Evolutionary conservation across 257 asterid genomes (phyloP).

Genomic region (Solanum etuberosum): DNA sequence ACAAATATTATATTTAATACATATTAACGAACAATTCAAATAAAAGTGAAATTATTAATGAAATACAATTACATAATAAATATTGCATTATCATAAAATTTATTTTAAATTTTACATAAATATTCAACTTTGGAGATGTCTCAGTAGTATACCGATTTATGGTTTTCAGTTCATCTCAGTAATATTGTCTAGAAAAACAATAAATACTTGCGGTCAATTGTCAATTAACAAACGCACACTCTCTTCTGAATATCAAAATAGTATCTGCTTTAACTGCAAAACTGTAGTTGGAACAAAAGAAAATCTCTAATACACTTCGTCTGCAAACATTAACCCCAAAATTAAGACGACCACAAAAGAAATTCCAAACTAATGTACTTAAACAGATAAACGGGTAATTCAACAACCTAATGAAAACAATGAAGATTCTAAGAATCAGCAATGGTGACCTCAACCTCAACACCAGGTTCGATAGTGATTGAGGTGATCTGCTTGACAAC

Average conservation of each 20-base stretch:
- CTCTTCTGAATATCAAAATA: not conserved
- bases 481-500: constrained; percentile 70
- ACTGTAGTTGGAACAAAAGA: not conserved
- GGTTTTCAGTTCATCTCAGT: not conserved
- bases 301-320: not conserved
- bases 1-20: no score
- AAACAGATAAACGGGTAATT: not conserved
- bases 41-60: no score
- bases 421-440: constrained; percentile 6
- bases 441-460: constrained; percentile 32
- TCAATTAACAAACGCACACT: not conserved
- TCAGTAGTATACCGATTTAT: not conserved
- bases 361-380: not conserved
- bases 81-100: no score
- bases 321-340: not conserved
- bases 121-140: not conserved
- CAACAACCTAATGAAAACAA: not conserved
- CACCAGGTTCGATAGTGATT: constrained; percentile 33
- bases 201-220: not conserved
- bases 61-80: no score
- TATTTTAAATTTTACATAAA: no score
- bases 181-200: not conserved
- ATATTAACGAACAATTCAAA: no score
- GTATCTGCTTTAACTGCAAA: not conserved
- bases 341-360: not conserved